Evolutionary conservation across 2,329 filamentous ascomycete genomes (phyloP).

Genomic region (Sclerotinia nivalis): DNA sequence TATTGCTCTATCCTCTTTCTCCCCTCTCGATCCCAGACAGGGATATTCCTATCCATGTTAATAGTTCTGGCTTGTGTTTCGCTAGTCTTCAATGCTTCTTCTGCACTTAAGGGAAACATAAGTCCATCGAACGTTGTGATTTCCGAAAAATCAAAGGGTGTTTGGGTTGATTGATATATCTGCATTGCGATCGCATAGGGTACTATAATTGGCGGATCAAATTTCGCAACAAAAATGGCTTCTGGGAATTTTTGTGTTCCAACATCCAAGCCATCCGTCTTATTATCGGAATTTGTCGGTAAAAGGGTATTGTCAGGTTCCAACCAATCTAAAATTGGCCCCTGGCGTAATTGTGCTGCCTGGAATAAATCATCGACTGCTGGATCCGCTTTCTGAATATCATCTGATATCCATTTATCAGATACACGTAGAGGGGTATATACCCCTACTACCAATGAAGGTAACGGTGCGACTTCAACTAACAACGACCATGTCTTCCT

Average conservation of each 20-base stretch:
- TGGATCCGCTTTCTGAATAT: constrained; percentile 59
- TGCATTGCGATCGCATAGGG: constrained; percentile 64
- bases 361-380: constrained; percentile 47
- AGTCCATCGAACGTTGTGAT: constrained; percentile 51
- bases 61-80: constrained; percentile 55
- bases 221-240: constrained; percentile 71
- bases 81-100: constrained; percentile 52
- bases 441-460: constrained; percentile 40
- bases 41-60: constrained; percentile 50
- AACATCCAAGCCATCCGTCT: constrained; percentile 55
- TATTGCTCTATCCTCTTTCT: constrained; percentile 43
- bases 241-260: constrained; percentile 64
- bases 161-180: constrained; percentile 59
- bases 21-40: constrained; percentile 42
- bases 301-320: constrained; percentile 68
- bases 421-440: constrained; percentile 69
- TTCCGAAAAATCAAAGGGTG: constrained; percentile 58
- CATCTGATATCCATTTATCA: constrained; percentile 69
- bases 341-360: constrained; percentile 38
- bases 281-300: constrained; percentile 45
- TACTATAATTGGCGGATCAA: constrained; percentile 73
- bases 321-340: constrained; percentile 64
- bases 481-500: constrained; percentile 64
- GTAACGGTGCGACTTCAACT: constrained; percentile 61
- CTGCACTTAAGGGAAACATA: constrained; percentile 51